Percentiles rank a stretch among this genome's conserved stretches.
Evolutionary conservation across 225 moss, liverwort and hornwort species (phyloP).

Genomic region (Straminergon stramineum): DNA sequence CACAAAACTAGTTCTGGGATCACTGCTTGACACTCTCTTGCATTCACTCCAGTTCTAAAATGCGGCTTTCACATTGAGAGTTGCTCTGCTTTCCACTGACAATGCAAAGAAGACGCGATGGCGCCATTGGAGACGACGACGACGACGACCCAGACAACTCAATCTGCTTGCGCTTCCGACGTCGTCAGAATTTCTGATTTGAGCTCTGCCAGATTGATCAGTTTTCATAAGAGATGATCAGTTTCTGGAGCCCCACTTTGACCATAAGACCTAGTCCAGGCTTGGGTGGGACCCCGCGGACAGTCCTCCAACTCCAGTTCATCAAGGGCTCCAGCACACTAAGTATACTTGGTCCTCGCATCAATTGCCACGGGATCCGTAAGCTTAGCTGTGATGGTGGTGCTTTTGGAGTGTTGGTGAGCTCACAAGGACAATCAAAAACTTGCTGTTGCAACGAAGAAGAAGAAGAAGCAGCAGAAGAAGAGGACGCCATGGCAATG

Average conservation of each 20-base stretch:
- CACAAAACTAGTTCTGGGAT: no score
- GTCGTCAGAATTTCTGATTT: neutral
- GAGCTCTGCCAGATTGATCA: neutral
- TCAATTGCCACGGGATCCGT: neutral
- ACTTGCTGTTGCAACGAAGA: neutral
- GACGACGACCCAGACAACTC: neutral
- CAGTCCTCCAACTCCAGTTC: neutral
- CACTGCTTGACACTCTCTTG: no score
- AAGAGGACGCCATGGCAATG: slow-evolving; percentile 17
- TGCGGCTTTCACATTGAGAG: no score
- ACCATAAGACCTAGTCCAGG: neutral
- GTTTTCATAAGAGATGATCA: neutral
- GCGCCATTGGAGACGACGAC: neutral
- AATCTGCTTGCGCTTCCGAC: neutral
- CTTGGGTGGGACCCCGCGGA: slow-evolving; percentile 2
- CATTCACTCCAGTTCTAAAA: neutral
- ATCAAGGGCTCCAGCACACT: neutral
- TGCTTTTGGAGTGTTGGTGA: neutral
- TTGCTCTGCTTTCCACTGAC: neutral
- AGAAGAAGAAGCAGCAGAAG: neutral
- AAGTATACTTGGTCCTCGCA: neutral
- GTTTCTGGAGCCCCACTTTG: neutral
- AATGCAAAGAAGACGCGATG: neutral
- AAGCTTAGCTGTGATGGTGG: neutral
- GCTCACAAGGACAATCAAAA: neutral